Conservation (phyloP, 2,329 filamentous ascomycete genomes). For the Fusarium oligoseptatum region DNA sequence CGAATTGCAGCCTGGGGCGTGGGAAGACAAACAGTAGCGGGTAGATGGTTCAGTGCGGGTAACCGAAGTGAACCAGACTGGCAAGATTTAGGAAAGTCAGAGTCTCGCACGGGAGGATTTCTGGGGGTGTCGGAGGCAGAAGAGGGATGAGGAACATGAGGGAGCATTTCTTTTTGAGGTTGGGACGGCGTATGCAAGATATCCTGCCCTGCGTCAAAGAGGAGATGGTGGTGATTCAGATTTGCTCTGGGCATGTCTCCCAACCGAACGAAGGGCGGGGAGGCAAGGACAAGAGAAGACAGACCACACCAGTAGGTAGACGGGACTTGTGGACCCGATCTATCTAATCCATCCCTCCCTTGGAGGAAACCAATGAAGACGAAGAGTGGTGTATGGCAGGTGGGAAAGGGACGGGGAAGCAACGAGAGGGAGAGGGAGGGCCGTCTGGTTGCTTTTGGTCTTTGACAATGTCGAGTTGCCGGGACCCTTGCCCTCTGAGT, state of each 20-base stretch:
- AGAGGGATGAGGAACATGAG: constrained; percentile 46
- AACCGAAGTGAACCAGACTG: constrained; percentile 41
- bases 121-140: constrained; percentile 42
- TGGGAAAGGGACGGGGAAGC: constrained; percentile 31
- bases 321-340: constrained; percentile 40
- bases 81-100: constrained; percentile 47
- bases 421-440: constrained; percentile 31
- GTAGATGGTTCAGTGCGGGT: constrained; percentile 40
- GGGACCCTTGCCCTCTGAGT: constrained; percentile 43
- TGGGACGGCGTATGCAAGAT: constrained; percentile 50
- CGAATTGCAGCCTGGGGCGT: constrained; percentile 19
- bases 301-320: constrained; percentile 32
- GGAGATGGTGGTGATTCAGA: constrained; percentile 45
- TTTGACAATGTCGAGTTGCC: constrained; percentile 41
- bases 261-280: constrained; percentile 36
- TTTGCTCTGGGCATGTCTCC: constrained; percentile 27
- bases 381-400: constrained; percentile 15
- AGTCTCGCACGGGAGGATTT: constrained; percentile 45
- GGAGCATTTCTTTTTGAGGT: constrained; percentile 53
- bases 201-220: constrained; percentile 48
- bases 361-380: constrained; percentile 25
- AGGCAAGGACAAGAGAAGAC: constrained; percentile 38
- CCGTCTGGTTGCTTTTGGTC: constrained; percentile 45
- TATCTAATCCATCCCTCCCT: constrained; percentile 44
- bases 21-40: constrained; percentile 41